phyloP scores from a whole-genome alignment of 805 yeast species.

The Zygosaccharomyces lentus region DNA sequence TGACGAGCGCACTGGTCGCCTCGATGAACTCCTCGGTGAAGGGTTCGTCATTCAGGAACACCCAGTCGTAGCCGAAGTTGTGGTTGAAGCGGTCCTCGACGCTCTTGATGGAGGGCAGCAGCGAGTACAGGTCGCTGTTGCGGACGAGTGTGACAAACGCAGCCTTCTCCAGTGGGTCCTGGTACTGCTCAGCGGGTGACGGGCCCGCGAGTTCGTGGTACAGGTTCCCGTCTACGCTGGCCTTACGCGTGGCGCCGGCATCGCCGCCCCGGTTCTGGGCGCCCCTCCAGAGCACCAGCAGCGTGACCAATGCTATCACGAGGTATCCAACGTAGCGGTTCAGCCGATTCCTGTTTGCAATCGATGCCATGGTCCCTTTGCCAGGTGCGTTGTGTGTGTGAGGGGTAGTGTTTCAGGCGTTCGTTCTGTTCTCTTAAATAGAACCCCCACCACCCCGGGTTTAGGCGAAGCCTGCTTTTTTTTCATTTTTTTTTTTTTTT shows the following conservation, averaged over 20 bases:
- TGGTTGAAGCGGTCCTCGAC: conserved; percentile 87
- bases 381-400: not conserved
- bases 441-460: too few relatives aligned
- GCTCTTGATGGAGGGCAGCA: conserved; percentile 62
- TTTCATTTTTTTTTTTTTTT: too few relatives aligned
- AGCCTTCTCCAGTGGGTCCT: conserved; percentile 53
- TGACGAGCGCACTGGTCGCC: conserved; percentile 59
- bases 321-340: conserved; percentile 16
- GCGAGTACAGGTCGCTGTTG: conserved; percentile 61
- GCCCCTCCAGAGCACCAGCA: conserved; percentile 18
- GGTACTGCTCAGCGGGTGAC: conserved; percentile 9
- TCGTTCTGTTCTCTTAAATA: too few relatives aligned
- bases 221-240: not conserved
- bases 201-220: not conserved
- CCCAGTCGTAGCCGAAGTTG: conserved; percentile 88
- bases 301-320: conserved; percentile 16
- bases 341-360: conserved; percentile 13
- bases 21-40: conserved; percentile 77
- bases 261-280: conserved; percentile 8
- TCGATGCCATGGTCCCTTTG: not conserved
- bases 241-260: not conserved
- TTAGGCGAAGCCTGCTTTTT: too few relatives aligned
- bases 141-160: conserved; percentile 79
- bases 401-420: not conserved
- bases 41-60: conserved; percentile 82